phyloP scores from a whole-genome alignment of 768 basidiomycete species.

The Hemileccinum impolitum region DNA sequence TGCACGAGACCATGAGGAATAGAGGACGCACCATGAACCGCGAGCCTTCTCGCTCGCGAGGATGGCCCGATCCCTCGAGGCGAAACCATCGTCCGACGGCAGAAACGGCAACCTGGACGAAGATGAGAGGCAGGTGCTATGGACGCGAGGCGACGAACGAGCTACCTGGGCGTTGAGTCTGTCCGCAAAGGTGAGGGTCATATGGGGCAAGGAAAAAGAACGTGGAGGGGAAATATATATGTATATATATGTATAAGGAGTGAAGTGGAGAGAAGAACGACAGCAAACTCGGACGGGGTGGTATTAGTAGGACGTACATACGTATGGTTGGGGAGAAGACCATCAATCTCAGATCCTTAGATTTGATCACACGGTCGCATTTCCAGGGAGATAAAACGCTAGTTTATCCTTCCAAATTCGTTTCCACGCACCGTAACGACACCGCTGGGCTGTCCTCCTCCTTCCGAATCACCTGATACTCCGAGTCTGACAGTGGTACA shows the following conservation, averaged over 20 bases:
- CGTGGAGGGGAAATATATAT: slow-evolving; percentile 5
- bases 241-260: slow-evolving; percentile 25
- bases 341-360: slow-evolving; percentile 21
- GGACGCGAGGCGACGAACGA: not conserved
- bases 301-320: slow-evolving; percentile 3
- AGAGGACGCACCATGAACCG: slow-evolving; percentile 49
- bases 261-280: slow-evolving; percentile 4
- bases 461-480: too few species aligned
- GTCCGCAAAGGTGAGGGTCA: slow-evolving; percentile 40
- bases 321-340: slow-evolving; percentile 9
- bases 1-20: not conserved
- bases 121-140: not conserved
- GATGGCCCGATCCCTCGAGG: slow-evolving; percentile 67
- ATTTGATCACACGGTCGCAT: slow-evolving; percentile 12
- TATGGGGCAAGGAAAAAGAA: slow-evolving; percentile 23
- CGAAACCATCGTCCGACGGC: slow-evolving; percentile 63
- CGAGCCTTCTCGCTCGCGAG: slow-evolving; percentile 59
- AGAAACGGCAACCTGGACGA: slow-evolving; percentile 37
- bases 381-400: slow-evolving; percentile 24
- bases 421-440: not conserved
- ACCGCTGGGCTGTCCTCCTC: too few species aligned
- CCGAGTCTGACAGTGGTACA: too few species aligned
- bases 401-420: not conserved
- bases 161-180: slow-evolving; percentile 40
- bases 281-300: not conserved